Evolutionary conservation across 495 filamentous ascomycete genomes (phyloP).

Genomic region (Tuber magnatum): DNA sequence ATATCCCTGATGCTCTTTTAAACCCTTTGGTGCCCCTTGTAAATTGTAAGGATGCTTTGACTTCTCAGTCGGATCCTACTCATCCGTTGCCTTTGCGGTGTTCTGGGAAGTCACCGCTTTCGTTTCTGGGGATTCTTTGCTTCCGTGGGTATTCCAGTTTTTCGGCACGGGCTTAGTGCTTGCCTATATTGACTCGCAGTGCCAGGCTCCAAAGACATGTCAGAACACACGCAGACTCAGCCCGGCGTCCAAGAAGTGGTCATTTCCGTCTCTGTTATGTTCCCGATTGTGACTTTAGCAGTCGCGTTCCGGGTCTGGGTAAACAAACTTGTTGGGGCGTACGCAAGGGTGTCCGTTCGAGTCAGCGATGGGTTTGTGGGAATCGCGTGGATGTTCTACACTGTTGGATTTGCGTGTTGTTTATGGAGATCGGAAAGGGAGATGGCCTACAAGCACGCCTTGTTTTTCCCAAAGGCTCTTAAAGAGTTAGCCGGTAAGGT

Average conservation of each 20-base stretch:
- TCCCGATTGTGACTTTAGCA: not conserved
- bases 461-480: not conserved
- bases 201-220: not conserved
- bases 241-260: not conserved
- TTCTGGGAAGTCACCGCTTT: not conserved
- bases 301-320: constrained; percentile 11
- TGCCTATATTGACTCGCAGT: not conserved
- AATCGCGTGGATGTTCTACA: constrained; percentile 8
- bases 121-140: not conserved
- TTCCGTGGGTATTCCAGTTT: not conserved
- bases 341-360: constrained; percentile 2
- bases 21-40: constrained; percentile 1
- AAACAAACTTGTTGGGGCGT: not conserved
- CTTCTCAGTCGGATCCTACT: not conserved
- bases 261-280: constrained; percentile 10
- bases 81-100: not conserved
- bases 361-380: constrained; percentile 10
- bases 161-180: not conserved
- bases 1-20: not conserved
- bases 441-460: not conserved
- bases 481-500: constrained; percentile 1
- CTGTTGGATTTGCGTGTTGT: not conserved
- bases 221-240: not conserved
- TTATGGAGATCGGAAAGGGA: constrained; percentile 1
- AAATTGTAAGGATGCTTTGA: constrained; percentile 1